phyloP scores from a whole-genome alignment of 1,284 basidiomycete species.

The Tilletiopsis washingtonensis region DNA sequence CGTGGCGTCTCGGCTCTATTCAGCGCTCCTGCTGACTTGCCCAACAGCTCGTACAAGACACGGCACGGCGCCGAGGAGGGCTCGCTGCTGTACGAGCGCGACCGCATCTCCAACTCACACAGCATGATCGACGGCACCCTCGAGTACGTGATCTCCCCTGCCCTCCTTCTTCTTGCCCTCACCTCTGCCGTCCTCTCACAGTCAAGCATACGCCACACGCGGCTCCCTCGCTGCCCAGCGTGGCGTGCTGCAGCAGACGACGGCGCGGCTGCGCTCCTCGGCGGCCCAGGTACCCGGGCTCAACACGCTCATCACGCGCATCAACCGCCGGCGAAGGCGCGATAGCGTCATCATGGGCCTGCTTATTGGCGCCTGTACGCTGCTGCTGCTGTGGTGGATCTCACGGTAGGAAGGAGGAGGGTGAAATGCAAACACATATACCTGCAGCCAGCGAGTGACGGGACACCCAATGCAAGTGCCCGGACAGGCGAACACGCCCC shows the following conservation, averaged over 20 bases:
- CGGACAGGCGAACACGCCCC: too few relatives aligned
- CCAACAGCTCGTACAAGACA: constrained; percentile 67
- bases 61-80: constrained; percentile 69
- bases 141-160: constrained; percentile 54
- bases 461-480: too few relatives aligned
- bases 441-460: too few relatives aligned
- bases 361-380: constrained; percentile 72
- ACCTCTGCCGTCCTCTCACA: constrained; percentile 43
- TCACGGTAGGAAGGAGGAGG: too few relatives aligned
- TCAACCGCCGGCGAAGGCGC: constrained; percentile 76
- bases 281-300: constrained; percentile 83
- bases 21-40: too few relatives aligned
- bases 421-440: too few relatives aligned
- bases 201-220: constrained; percentile 96
- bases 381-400: constrained; percentile 63
- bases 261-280: constrained; percentile 62
- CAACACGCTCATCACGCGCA: constrained; percentile 82
- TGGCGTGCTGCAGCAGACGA: constrained; percentile 64
- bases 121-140: constrained; percentile 88
- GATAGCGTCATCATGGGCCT: constrained; percentile 84
- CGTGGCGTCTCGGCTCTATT: too few relatives aligned
- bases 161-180: neutral
- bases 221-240: constrained; percentile 84
- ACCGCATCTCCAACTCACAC: constrained; percentile 82
- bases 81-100: constrained; percentile 75